These are phyloP conservation scores for Stenogyne calaminthoides DNA, from an alignment of 305 asterid genomes.

Conservation along the genomic window DNA sequence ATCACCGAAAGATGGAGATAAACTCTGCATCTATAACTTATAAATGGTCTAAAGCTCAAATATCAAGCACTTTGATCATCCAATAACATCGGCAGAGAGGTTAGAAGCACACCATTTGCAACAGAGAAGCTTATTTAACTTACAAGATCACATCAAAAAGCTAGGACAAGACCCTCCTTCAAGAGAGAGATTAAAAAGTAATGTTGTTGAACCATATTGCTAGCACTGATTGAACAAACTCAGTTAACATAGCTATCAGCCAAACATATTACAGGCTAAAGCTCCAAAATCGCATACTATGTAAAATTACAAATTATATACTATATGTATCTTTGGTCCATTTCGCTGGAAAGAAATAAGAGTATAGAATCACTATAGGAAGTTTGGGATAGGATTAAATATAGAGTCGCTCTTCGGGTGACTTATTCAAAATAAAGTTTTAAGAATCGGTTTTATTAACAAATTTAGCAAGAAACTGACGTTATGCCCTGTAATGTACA, in stretches of 20 bases:
- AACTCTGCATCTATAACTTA: background rate
- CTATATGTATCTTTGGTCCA: background rate
- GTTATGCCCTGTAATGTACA: background rate
- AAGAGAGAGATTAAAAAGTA: background rate
- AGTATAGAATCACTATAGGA: background rate
- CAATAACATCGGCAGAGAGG: background rate
- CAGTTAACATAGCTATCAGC: conserved; percentile 7
- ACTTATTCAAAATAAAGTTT: background rate
- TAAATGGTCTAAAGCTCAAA: conserved; percentile 2
- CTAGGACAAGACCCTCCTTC: background rate
- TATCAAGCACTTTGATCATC: conserved; percentile 4
- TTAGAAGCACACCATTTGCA: conserved; percentile 3
- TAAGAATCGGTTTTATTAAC: background rate
- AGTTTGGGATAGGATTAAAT: background rate
- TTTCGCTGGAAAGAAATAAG: background rate
- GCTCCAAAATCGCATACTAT: background rate
- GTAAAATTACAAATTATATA: background rate
- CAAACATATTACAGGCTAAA: conserved; percentile 7
- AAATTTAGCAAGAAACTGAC: background rate
- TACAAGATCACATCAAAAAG: background rate
- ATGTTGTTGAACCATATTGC: background rate
- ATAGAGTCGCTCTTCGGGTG: background rate
- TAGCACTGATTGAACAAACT: conserved; percentile 11
- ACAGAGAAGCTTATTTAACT: background rate
- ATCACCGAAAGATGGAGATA: background rate